Evolutionary conservation across 257 asterid genomes (phyloP), one percentile per base, ranked within the genome.

Genomic region (Petunia axillaris): DNA sequence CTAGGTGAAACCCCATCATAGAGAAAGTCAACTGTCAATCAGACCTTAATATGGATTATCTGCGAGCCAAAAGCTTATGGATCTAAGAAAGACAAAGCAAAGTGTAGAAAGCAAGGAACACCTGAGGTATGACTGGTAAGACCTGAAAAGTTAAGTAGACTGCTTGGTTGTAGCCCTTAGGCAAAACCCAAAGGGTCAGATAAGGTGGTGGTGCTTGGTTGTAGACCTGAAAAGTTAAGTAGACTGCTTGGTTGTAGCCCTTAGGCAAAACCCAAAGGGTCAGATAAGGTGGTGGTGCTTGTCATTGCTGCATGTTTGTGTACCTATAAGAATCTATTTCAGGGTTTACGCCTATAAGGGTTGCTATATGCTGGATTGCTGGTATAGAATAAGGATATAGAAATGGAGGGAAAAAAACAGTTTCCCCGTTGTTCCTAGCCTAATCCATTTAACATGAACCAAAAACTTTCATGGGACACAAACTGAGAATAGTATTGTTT

Each of bases 211-310:
- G 5, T 71, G 44, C 5, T 48, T 71, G 44, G 25, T 25, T 25
- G 25, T 25, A 63, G 8, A 5, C 37, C 36, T 0, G 44, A 5
- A 36, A 63, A 36, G 11, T 48, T 71, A 60, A 48, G 77, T 25
- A 71, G 35, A 71, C 44, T 10, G 43, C 77, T 71, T 10, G 60
- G 60, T 71, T 71, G 77, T 54, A 48, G 77, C 60, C 60, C 60
- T 48, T 71, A 11, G 7, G 1, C 60, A 57, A 70, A 46, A 44
- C 76, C 16, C 16, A 3, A 8, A 44, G 9, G 16, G 55, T 70
- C 6, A 44, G 76, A 46, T 44, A 35, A 71, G 6, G 35, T 48
- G 58, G 77, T 11, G 44, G 5, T 71, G 44, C 5, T 48, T 71
- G 44, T 48, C 77, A 48, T 71, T 71, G 44, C 44, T 35, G 44